A percentile compares a stretch with the other conserved stretches of the same genome.
Evolutionary conservation across 2,329 filamentous ascomycete species (phyloP).

Genomic region (Pyricularia pennisetigena): DNA sequence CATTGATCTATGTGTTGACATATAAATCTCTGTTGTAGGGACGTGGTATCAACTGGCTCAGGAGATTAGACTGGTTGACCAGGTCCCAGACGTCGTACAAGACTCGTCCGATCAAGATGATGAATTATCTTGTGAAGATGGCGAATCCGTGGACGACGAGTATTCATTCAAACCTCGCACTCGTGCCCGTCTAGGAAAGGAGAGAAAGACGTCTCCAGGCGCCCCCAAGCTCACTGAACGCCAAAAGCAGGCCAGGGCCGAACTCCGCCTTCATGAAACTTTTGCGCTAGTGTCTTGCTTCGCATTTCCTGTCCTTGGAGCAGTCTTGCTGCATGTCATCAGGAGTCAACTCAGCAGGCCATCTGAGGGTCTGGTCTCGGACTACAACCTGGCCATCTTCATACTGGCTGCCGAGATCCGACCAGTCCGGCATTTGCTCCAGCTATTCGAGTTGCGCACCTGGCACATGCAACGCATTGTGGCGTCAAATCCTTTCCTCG

Average conservation of each 20-base stretch:
- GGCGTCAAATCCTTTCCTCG: constrained; percentile 34
- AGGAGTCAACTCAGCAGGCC: constrained; percentile 71
- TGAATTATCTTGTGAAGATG: neutral
- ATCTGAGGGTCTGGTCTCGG: constrained; percentile 78
- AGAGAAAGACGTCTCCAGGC: neutral
- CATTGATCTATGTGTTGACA: neutral
- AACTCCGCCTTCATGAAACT: constrained; percentile 67
- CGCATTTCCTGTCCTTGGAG: constrained; percentile 64
- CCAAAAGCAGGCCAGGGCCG: constrained; percentile 34
- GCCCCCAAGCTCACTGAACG: constrained; percentile 1
- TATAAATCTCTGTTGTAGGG: constrained; percentile 29
- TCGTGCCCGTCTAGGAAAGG: constrained; percentile 12
- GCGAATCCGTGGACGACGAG: neutral
- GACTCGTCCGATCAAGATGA: neutral
- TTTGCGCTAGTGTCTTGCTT: constrained; percentile 72
- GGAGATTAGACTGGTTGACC: constrained; percentile 43
- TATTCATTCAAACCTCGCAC: constrained; percentile 10
- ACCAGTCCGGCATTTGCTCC: constrained; percentile 72
- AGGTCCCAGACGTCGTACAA: constrained; percentile 14
- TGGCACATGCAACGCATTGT: constrained; percentile 72
- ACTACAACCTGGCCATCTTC: constrained; percentile 90
- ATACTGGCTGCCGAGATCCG: constrained; percentile 78
- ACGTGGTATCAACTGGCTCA: constrained; percentile 68
- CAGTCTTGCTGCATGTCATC: constrained; percentile 74
- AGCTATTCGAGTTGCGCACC: constrained; percentile 69